A percentile compares a stretch with the other conserved stretches of the same genome.
These are phyloP conservation scores for Pichia pseudocactophila DNA, from an alignment of 805 yeast genomes.

Conservation along the genomic window DNA sequence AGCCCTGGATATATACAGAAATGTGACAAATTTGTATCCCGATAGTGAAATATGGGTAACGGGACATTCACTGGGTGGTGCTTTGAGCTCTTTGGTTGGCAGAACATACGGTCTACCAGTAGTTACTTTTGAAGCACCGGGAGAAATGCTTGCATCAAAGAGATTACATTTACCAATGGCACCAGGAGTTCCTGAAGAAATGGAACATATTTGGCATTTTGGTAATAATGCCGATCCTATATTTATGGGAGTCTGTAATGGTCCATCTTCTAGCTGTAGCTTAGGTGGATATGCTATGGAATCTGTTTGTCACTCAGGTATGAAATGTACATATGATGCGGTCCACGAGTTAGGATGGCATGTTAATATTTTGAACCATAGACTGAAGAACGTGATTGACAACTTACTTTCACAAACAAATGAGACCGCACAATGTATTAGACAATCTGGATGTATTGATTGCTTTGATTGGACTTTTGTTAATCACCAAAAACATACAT, in stretches of 20 bases:
- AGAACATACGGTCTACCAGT: slow-evolving; percentile 86
- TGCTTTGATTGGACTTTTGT: slow-evolving; percentile 85
- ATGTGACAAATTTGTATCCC: slow-evolving; percentile 62
- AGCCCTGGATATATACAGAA: slow-evolving; percentile 62
- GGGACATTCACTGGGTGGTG: slow-evolving; percentile 94
- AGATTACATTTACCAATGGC: slow-evolving; percentile 88
- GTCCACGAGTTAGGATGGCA: slow-evolving; percentile 88
- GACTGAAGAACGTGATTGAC: slow-evolving; percentile 86
- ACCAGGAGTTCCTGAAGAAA: slow-evolving; percentile 72
- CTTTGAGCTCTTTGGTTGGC: slow-evolving; percentile 71
- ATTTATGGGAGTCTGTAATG: slow-evolving; percentile 93
- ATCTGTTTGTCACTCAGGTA: slow-evolving; percentile 87
- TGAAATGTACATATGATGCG: slow-evolving; percentile 79
- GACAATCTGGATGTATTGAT: slow-evolving; percentile 79
- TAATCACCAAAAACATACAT: slow-evolving; percentile 31
- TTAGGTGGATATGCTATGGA: slow-evolving; percentile 97
- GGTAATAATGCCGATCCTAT: slow-evolving; percentile 98
- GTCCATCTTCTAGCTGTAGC: slow-evolving; percentile 82
- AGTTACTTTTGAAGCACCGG: slow-evolving; percentile 89
- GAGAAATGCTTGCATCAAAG: slow-evolving; percentile 74
- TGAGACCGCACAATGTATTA: slow-evolving; percentile 62
- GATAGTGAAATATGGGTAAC: slow-evolving; percentile 75
- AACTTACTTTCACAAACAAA: slow-evolving; percentile 66
- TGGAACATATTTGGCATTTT: slow-evolving; percentile 87
- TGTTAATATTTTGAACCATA: slow-evolving; percentile 77